Percentiles rank a stretch among this genome's conserved stretches.
Evolutionary conservation across 441 rosid species (phyloP).

Genomic region (Arabidopsis hybrid): DNA sequence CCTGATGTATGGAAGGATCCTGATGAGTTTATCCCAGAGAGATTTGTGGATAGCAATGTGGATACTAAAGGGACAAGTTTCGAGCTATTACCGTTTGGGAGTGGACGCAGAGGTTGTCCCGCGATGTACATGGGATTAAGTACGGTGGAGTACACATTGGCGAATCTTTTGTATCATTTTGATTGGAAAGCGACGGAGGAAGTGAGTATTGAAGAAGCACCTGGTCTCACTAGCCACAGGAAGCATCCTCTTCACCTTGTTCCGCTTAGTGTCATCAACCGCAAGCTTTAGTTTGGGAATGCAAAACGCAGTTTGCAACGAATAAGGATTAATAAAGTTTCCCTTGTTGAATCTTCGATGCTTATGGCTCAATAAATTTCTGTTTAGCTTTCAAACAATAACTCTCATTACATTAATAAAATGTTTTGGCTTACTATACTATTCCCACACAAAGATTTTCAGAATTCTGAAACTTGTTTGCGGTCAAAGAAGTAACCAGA

Average conservation of each 20-base stretch:
- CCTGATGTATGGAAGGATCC: constrained; percentile 65
- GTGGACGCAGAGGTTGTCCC: constrained; percentile 51
- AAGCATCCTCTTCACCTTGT: constrained; percentile 46
- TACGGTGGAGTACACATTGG: constrained; percentile 44
- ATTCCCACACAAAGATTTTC: neutral
- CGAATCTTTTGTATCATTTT: constrained; percentile 43
- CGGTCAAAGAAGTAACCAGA: constrained; percentile 53
- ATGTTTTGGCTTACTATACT: neutral
- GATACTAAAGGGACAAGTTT: constrained; percentile 64
- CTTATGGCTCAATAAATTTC: neutral
- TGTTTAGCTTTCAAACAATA: neutral
- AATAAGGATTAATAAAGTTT: constrained; percentile 10
- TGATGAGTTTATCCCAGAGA: constrained; percentile 60
- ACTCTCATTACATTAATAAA: neutral
- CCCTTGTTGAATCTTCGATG: neutral
- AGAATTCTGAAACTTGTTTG: constrained; percentile 45
- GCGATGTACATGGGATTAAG: constrained; percentile 36
- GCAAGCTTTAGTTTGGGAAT: neutral
- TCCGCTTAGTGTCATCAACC: constrained; percentile 32
- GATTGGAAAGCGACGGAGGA: constrained; percentile 50
- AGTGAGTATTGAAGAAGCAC: constrained; percentile 55
- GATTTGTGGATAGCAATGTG: constrained; percentile 52
- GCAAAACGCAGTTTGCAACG: neutral
- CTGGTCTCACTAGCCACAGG: constrained; percentile 49
- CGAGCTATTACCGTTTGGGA: constrained; percentile 59